Percentiles rank a stretch among this genome's conserved stretches.
phyloP scores from a whole-genome alignment of 2,329 filamentous ascomycete genomes.

The Epichloe sp. region DNA sequence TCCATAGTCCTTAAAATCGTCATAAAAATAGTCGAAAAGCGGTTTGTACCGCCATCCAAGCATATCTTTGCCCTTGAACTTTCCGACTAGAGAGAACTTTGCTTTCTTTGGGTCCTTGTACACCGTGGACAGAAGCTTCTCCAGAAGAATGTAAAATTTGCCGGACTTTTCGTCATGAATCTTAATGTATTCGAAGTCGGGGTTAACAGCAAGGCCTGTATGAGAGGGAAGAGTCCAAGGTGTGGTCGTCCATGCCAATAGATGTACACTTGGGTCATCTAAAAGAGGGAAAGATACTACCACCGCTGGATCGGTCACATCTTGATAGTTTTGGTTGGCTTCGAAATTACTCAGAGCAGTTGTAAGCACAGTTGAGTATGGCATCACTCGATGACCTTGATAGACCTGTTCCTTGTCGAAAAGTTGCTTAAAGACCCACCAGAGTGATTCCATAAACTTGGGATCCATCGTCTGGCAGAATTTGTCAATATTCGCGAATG shows the following conservation, averaged over 20 bases:
- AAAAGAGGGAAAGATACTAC: conserved; percentile 79
- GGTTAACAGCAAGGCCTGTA: conserved; percentile 62
- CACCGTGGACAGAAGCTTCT: conserved; percentile 74
- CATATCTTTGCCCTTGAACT: conserved; percentile 55
- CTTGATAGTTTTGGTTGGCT: conserved; percentile 87
- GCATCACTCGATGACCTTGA: conserved; percentile 84
- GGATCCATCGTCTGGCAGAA: conserved; percentile 66
- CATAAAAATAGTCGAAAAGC: conserved; percentile 79
- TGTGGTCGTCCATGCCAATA: conserved; percentile 84
- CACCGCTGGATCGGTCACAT: conserved; percentile 80
- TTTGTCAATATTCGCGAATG: not conserved
- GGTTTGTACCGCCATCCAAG: conserved; percentile 65
- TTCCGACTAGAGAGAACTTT: conserved; percentile 56
- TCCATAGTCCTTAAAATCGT: conserved; percentile 72
- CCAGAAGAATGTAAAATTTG: conserved; percentile 74
- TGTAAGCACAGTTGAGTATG: conserved; percentile 81
- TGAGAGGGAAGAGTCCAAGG: conserved; percentile 78
- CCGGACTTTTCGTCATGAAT: conserved; percentile 70
- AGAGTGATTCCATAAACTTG: conserved; percentile 90
- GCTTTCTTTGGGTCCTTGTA: conserved; percentile 64
- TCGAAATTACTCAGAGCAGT: conserved; percentile 91
- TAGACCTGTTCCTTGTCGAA: conserved; percentile 86
- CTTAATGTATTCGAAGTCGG: conserved; percentile 78
- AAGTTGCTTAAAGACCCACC: conserved; percentile 94
- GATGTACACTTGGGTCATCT: conserved; percentile 58